Evolutionary conservation across 164 flowering plant genomes (phyloP).

Genomic region (Buxus sempervirens): DNA sequence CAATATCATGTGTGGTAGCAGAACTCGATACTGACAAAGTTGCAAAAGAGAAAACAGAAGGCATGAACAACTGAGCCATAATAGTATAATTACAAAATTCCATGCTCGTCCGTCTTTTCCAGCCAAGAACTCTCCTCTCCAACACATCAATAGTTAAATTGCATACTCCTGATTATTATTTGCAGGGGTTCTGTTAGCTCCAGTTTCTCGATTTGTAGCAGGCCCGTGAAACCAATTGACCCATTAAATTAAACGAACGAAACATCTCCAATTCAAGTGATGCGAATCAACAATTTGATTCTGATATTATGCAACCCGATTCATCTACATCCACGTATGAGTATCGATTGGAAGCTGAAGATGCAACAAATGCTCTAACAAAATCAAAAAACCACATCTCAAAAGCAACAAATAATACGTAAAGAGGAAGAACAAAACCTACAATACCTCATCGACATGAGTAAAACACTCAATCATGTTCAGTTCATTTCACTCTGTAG

Average conservation of each 20-base stretch:
- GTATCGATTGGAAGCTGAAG: not conserved
- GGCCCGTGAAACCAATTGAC: not conserved
- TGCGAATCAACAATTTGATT: not conserved
- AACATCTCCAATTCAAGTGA: not conserved
- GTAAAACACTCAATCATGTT: not conserved
- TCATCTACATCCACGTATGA: not conserved
- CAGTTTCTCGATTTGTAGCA: not conserved
- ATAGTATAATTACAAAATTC: too few species aligned
- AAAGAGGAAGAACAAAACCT: not conserved
- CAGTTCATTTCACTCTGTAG: slow-evolving; percentile 13
- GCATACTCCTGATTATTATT: not conserved
- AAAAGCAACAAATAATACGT: not conserved
- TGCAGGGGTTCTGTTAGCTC: not conserved
- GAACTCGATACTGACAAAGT: too few species aligned
- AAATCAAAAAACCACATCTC: not conserved
- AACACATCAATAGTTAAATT: not conserved
- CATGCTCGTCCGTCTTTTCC: not conserved
- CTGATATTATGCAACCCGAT: not conserved
- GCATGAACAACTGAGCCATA: too few species aligned
- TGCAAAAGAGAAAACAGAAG: too few species aligned
- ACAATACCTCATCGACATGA: not conserved
- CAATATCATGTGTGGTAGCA: too few species aligned
- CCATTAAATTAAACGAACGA: too few species aligned
- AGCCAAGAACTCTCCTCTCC: not conserved
- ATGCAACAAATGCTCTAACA: not conserved